Evolutionary conservation across 139 green algal genomes (phyloP), one percentile per base, ranked within the genome.

Genomic region (Eudorina sp.): DNA sequence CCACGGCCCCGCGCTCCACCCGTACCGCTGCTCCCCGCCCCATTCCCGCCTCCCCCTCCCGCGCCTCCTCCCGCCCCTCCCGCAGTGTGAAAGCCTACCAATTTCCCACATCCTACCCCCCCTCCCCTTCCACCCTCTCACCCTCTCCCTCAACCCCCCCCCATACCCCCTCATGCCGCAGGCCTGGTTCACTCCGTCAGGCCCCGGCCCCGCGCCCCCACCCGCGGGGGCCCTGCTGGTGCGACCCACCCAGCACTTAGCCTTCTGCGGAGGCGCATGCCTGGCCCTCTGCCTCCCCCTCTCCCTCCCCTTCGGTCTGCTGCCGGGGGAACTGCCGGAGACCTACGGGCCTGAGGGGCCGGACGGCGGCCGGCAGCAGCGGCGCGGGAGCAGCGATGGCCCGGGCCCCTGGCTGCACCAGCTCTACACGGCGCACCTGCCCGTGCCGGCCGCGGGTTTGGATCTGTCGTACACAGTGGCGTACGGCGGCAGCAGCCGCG

Each of bases 181-280:
- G 25, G 62, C n/a, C n/a, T n/a, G n/a, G n/a, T n/a, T n/a, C n/a
- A n/a, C n/a, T n/a, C n/a, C 51, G 51, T 58, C 51, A 6, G 58
- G 18, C 58, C 18, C 58, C 18, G 58, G 18, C 58, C 6, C 58
- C 18, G 58, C 3, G 70, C 29, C 70, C 70, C 41, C 40, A 58
- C 41, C 70, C 43, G 58, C 16, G 16, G 19, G 18, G 16, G 16
- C 40, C 27, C 40, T 83, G 75, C 9, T 9, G 14, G 80, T 86
- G 8, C 80, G 80, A 0, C 41, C 80, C 80, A 66, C 60, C 4
- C n/a, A 62, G 27, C 80, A 76, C 29, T 29, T 86, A 3, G 80
- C 80, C 40, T 86, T 77, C 60, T 74, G 58, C 41, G 80, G 80
- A 11, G 80, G 80, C 41, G 46, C 60, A 41, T 77, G 80, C 58